phyloP scores from a whole-genome alignment of 352 stramenopile species.

The Pseudoperonospora humuli region DNA sequence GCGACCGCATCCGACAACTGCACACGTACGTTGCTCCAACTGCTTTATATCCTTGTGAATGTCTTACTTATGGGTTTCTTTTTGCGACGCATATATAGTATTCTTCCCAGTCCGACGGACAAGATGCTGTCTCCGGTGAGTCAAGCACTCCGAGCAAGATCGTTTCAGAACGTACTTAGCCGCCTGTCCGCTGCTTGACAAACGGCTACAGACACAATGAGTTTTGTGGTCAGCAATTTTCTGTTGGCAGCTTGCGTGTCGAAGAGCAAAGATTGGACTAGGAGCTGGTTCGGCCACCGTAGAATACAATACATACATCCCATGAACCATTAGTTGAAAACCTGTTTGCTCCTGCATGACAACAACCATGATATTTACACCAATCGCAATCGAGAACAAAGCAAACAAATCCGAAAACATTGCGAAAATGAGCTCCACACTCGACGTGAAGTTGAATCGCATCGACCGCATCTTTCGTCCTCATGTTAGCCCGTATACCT shows the following conservation, averaged over 20 bases:
- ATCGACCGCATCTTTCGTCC: constrained; percentile 82
- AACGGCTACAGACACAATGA: too few species aligned
- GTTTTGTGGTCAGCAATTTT: too few species aligned
- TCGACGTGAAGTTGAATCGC: constrained; percentile 81
- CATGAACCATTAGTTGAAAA: too few species aligned
- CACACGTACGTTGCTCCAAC: constrained; percentile 20
- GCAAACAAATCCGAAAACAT: neutral
- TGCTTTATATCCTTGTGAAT: neutral
- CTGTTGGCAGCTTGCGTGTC: too few species aligned
- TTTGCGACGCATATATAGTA: constrained; percentile 18
- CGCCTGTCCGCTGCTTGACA: constrained; percentile 11
- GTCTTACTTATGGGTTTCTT: neutral
- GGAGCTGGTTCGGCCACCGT: too few species aligned
- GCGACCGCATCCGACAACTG: constrained; percentile 21
- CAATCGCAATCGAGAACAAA: neutral
- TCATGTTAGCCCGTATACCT: constrained; percentile 34
- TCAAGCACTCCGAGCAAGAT: constrained; percentile 27
- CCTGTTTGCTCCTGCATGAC: too few species aligned
- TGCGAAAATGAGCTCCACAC: constrained; percentile 62
- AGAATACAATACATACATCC: too few species aligned
- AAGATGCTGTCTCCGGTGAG: constrained; percentile 59
- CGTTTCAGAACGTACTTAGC: constrained; percentile 8
- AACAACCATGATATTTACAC: too few species aligned
- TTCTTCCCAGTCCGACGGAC: constrained; percentile 58
- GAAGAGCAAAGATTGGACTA: too few species aligned